Evolutionary conservation across 345 rosid genomes (phyloP), one percentile per base, ranked within the genome.

Genomic region (Isatis tinctoria): DNA sequence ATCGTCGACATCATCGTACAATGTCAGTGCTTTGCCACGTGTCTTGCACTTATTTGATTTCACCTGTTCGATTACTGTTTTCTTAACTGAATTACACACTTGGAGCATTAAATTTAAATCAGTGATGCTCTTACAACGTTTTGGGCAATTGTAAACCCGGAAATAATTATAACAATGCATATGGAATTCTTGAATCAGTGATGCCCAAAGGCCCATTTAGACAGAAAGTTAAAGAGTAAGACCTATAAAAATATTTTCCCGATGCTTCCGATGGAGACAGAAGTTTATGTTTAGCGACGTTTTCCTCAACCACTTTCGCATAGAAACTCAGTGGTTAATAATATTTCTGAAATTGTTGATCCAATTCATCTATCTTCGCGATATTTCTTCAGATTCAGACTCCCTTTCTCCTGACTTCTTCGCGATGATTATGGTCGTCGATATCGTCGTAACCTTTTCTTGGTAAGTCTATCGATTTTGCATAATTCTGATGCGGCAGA

Each of bases 1-100:
- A 35, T 36, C 67, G n/a, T 75, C 47, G 54, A 57, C 72, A 77
- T 57, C 80, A 77, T 77, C 80, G 72, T 70, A 77, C 76, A 45
- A 20, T 77, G 80, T 57, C 75, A 70, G 67, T 64, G 71, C 48
- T 57, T 54, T 47, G 9, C 57, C 33, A 77, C 67, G 80, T 77
- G 76, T 77, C 22, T 30, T 22, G 44, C 44, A 70, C 43, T 76
- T 49, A 56, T 63, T 40, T 51, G 39, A 67, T 37, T 7, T 45
- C 27, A 41, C 26, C 41, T 70, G 14, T 64, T 69, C 30, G 30
- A 41, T 40, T 20, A 60, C 62, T 48, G 53, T 60, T 60, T 60
- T 17, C 35, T 60, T 10, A 3, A 3, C 60, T 44, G 14, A 32
- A 32, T 30, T 16, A 22, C 66, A 24, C 59, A 35, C 37, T 8